Percentiles rank a stretch among this genome's conserved stretches.
These are phyloP conservation scores for Porpolomopsis calyptriformis DNA, from an alignment of 768 basidiomycete species.

Conservation along the genomic window DNA sequence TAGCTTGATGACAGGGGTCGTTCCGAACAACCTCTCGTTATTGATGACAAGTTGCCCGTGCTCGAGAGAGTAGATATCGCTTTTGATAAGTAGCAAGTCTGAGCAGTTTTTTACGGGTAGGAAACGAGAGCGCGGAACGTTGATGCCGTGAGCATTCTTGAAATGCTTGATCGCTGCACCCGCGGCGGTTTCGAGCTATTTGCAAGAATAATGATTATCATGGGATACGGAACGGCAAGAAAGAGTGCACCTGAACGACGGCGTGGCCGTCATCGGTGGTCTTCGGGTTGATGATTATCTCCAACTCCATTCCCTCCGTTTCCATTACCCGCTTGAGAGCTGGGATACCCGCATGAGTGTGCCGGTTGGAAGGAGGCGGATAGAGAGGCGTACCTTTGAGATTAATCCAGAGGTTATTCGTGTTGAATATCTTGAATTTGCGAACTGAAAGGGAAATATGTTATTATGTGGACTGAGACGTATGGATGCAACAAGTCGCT, in stretches of 20 bases:
- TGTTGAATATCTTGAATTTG: constrained; percentile 78
- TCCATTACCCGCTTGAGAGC: constrained; percentile 90
- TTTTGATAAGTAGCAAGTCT: constrained; percentile 81
- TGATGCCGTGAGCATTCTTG: constrained; percentile 84
- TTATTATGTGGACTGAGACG: not conserved
- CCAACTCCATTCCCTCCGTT: constrained; percentile 75
- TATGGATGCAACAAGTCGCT: not conserved
- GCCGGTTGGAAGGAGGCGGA: not conserved
- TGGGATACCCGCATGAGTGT: constrained; percentile 16
- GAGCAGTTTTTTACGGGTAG: constrained; percentile 86
- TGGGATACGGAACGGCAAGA: constrained; percentile 10
- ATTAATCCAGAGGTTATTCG: constrained; percentile 68
- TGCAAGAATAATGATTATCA: constrained; percentile 12
- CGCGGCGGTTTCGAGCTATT: constrained; percentile 79
- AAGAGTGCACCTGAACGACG: constrained; percentile 54
- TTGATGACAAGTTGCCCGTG: constrained; percentile 87
- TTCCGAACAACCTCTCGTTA: constrained; percentile 70
- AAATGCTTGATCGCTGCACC: constrained; percentile 94
- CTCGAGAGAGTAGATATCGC: constrained; percentile 81
- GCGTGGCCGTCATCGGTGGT: constrained; percentile 76
- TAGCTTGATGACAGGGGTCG: constrained; percentile 92
- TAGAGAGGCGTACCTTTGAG: constrained; percentile 45
- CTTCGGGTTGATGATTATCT: constrained; percentile 93
- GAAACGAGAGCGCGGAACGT: constrained; percentile 91
- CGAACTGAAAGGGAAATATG: constrained; percentile 27